Conservation (phyloP, 495 filamentous ascomycete genomes). For the Jackrogersella minutella region DNA sequence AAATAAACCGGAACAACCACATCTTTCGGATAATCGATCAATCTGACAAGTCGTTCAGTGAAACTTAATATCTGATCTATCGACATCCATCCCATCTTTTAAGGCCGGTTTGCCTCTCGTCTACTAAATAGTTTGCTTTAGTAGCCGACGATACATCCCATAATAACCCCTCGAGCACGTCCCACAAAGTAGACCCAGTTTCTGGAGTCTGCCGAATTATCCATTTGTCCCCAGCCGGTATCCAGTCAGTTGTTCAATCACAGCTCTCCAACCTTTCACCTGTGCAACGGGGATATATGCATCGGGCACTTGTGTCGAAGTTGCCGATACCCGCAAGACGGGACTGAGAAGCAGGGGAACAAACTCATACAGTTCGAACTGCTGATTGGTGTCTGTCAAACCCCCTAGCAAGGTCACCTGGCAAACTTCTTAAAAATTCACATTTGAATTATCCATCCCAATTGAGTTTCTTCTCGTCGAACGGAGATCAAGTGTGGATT, state of each 20-base stretch:
- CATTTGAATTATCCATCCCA: constrained; percentile 10
- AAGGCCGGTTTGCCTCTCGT: constrained; percentile 26
- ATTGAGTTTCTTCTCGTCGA: constrained; percentile 25
- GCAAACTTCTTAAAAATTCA: constrained; percentile 23
- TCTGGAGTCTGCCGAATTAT: constrained; percentile 10
- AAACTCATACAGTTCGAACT: constrained; percentile 26
- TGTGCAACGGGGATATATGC: constrained; percentile 37
- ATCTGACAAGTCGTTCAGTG: constrained; percentile 27
- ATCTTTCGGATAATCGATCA: constrained; percentile 7
- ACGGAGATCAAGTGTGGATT: constrained; percentile 13
- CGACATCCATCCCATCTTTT: constrained; percentile 23
- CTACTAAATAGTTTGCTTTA: constrained; percentile 33
- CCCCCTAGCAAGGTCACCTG: constrained; percentile 10
- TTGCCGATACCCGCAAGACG: constrained; percentile 32
- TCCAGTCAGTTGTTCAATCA: constrained; percentile 32
- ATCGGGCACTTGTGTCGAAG: constrained; percentile 26
- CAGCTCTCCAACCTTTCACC: constrained; percentile 9
- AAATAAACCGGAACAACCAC: too few species aligned
- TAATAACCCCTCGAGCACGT: constrained; percentile 28
- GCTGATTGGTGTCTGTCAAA: constrained; percentile 14
- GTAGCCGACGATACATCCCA: constrained; percentile 31
- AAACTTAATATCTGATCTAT: constrained; percentile 36
- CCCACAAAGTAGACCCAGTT: constrained; percentile 21
- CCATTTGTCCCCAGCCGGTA: constrained; percentile 1
- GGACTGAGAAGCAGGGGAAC: constrained; percentile 29